Evolutionary conservation across 305 asterid species (phyloP).

Genomic region (Rubia balearica): DNA sequence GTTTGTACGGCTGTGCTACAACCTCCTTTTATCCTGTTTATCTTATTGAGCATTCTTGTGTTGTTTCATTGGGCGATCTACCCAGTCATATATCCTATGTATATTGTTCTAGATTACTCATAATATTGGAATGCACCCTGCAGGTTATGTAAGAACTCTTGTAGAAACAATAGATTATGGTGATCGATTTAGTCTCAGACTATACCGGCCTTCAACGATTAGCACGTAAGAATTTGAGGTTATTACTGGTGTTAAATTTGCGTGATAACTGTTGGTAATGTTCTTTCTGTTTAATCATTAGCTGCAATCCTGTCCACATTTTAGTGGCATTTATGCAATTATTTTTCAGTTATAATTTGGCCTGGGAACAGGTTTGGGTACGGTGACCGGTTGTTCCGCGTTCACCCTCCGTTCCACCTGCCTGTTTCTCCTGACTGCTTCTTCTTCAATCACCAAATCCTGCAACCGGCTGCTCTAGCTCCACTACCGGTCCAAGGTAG

Average conservation of each 20-base stretch:
- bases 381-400: too few relatives aligned
- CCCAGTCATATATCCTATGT: neutral
- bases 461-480: too few relatives aligned
- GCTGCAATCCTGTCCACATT: neutral
- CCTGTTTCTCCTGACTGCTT: too few relatives aligned
- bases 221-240: slow-evolving; percentile 58
- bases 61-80: neutral
- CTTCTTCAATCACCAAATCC: too few relatives aligned
- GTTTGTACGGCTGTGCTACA: slow-evolving; percentile 15
- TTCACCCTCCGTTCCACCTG: too few relatives aligned
- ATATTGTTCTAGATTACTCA: neutral
- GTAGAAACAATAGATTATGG: slow-evolving; percentile 79
- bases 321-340: neutral
- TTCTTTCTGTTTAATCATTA: neutral
- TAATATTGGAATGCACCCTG: slow-evolving; percentile 7
- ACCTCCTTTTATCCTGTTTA: neutral
- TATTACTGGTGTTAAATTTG: neutral
- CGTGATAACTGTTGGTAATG: neutral
- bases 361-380: neutral
- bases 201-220: slow-evolving; percentile 78
- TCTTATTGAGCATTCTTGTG: neutral
- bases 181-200: slow-evolving; percentile 58
- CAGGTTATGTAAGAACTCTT: slow-evolving; percentile 89
- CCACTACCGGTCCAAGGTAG: too few relatives aligned
- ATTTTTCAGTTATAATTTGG: neutral